Evolutionary conservation across 768 basidiomycete species (phyloP).

Genomic region (Gelatoporia subvermispora): DNA sequence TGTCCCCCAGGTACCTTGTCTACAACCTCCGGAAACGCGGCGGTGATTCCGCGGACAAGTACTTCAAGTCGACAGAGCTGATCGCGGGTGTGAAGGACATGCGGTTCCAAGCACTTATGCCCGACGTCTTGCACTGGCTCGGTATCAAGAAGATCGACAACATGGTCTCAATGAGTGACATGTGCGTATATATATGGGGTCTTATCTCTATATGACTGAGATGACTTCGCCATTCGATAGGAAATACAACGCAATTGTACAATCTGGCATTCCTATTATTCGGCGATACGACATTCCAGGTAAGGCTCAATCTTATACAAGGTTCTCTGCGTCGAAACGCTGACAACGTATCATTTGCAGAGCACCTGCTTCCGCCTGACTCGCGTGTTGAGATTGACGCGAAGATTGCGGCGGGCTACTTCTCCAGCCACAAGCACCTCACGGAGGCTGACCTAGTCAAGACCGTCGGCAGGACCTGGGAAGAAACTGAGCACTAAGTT

Average conservation of each 20-base stretch:
- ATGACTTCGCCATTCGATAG: constrained; percentile 26
- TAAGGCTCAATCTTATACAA: constrained; percentile 24
- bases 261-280: constrained; percentile 78
- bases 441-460: constrained; percentile 75
- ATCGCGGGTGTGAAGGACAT: constrained; percentile 95
- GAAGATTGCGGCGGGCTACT: constrained; percentile 94
- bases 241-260: constrained; percentile 94
- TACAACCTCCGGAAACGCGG: constrained; percentile 96
- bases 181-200: constrained; percentile 40
- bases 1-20: constrained; percentile 68
- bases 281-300: constrained; percentile 86
- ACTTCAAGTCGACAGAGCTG: constrained; percentile 90
- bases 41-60: constrained; percentile 88
- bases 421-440: constrained; percentile 72
- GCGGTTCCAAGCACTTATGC: constrained; percentile 95
- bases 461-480: constrained; percentile 88
- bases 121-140: constrained; percentile 93
- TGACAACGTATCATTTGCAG: constrained; percentile 27
- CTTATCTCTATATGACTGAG: not conserved
- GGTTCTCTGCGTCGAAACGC: not conserved
- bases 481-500: constrained; percentile 74
- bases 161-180: constrained; percentile 89
- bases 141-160: constrained; percentile 87
- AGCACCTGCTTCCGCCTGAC: constrained; percentile 86
- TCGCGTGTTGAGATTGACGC: constrained; percentile 94